A percentile compares a stretch with the other conserved stretches of the same genome.
Evolutionary conservation across 495 filamentous ascomycete species (phyloP).

Genomic region (Xylaria castorea): DNA sequence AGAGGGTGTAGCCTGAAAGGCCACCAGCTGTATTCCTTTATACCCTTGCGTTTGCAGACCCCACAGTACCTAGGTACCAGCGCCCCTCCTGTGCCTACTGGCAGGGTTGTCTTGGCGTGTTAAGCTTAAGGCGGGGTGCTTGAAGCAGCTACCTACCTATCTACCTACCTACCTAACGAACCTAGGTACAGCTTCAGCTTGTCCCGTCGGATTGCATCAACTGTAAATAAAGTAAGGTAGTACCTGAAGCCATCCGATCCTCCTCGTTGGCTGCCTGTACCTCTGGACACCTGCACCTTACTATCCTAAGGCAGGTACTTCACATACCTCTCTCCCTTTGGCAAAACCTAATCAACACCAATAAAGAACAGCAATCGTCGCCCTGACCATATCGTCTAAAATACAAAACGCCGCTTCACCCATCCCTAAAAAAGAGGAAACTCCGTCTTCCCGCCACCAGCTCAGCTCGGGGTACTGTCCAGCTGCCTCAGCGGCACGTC

Average conservation of each 20-base stretch:
- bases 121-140: slow-evolving; percentile 10
- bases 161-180: background rate
- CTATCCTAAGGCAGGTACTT: background rate
- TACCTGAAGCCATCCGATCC: background rate
- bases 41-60: too few species aligned
- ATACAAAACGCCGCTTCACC: background rate
- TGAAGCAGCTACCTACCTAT: slow-evolving; percentile 6
- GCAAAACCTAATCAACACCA: background rate
- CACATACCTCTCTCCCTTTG: background rate
- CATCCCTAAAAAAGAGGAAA: background rate
- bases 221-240: slow-evolving; percentile 7
- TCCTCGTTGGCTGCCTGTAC: slow-evolving; percentile 17
- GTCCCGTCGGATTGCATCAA: slow-evolving; percentile 16
- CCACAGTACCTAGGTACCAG: background rate
- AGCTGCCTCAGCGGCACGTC: background rate
- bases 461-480: background rate
- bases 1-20: too few species aligned
- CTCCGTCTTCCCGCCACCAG: background rate
- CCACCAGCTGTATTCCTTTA: too few species aligned
- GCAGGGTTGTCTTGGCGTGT: background rate
- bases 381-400: background rate
- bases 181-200: background rate
- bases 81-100: background rate
- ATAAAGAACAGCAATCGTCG: background rate
- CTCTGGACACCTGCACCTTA: slow-evolving; percentile 2